These are phyloP conservation scores for Sordaria brevicollis DNA, from an alignment of 495 filamentous ascomycete genomes.

Conservation along the genomic window DNA sequence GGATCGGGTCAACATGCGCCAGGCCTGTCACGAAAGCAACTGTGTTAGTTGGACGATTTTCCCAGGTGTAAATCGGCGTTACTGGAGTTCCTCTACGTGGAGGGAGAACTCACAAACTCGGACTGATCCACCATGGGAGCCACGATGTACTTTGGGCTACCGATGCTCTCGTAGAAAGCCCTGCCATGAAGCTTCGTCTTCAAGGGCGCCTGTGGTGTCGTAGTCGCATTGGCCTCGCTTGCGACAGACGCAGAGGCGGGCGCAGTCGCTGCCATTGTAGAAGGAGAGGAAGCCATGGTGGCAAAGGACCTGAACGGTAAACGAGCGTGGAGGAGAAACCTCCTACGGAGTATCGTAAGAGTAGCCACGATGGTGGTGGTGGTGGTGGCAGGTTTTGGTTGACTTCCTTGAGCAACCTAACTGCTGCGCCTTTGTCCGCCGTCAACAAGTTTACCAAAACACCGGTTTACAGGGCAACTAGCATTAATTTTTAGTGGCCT, in stretches of 20 bases:
- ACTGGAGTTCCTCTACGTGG: conserved; percentile 1
- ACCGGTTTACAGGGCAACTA: background rate
- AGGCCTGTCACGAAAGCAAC: conserved; percentile 48
- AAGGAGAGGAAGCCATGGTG: conserved; percentile 11
- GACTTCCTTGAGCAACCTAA: background rate
- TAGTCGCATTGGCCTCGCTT: background rate
- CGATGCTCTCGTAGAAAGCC: conserved; percentile 87
- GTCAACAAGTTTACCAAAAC: background rate
- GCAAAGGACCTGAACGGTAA: background rate
- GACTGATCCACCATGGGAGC: conserved; percentile 98
- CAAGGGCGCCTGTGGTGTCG: conserved; percentile 4
- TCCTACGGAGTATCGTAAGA: background rate
- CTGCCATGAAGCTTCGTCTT: conserved; percentile 65
- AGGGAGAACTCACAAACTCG: conserved; percentile 64
- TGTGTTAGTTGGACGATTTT: background rate
- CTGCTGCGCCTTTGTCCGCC: background rate
- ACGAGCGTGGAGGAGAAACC: background rate
- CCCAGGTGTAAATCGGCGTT: background rate
- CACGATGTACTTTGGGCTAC: conserved; percentile 78
- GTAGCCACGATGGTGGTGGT: background rate
- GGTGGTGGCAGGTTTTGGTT: background rate
- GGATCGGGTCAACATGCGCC: conserved; percentile 88
- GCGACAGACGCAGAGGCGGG: background rate
- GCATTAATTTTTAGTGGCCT: conserved; percentile 6
- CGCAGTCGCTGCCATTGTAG: background rate